Base-by-base conservation (phyloP, 306 rosid genomes). In the Senna tora region DNA sequence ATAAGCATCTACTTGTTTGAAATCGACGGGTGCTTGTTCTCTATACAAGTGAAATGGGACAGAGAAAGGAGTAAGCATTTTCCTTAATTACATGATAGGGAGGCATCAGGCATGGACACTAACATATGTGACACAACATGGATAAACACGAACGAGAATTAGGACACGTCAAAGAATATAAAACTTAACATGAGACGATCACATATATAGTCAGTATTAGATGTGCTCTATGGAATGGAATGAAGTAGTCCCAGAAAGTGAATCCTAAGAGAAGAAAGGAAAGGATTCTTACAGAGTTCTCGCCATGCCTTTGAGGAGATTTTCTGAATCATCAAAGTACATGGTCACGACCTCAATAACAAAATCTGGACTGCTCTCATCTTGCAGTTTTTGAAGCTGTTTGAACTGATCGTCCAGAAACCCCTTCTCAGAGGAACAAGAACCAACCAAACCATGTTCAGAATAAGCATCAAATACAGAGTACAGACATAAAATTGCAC, bases 1-100 rank as follows among this genome's bases (percentile, higher is more conserved):
- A 79, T 80, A 74, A 72, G 91, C 85, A 90, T 88, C 89, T 20
- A 93, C 76, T 82, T 87, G 91, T 57, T 82, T 84, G 84, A 85
- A 93, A 79, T 88, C 84, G 51, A 61, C 49, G 7, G 67, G 49
- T 36, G 67, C n/a, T 61, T 61, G 67, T 4, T 42, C 21, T 38
- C 67, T 61, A 61, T 1, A 38, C 25, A 50, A 16, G 67, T 61
- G 67, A 47, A 71, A 25, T 25, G 30, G 30, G 30, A 45, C 56
- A 51, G 12, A 75, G 38, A 10, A 10, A 52, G 30, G 30, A 55
- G 7, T 75, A 64, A 69, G 14, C 28, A 66, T 20, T 28, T 46
- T 52, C 41, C 17, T 43, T 74, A 32, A 58, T 58, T 16, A 15
- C 67, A 61, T 36, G 4, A 5, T 7, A 36, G 6, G 39, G n/a